Evolutionary conservation across 75 land plant species (phyloP).

Genomic region (Adiantum capillusveneris): DNA sequence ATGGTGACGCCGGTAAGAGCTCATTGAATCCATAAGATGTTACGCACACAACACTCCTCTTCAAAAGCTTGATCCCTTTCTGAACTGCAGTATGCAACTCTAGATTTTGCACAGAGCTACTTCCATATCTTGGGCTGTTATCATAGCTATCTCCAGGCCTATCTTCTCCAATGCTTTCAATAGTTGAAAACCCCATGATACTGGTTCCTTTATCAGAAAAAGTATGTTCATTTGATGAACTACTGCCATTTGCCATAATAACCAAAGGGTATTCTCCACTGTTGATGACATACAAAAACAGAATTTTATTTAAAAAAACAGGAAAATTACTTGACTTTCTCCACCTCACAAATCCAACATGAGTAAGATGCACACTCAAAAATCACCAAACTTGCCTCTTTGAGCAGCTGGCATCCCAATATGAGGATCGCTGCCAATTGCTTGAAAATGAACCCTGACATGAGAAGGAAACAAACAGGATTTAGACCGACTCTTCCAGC

Average conservation of each 20-base stretch:
- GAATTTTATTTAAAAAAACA: too few species aligned
- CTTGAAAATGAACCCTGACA: slow-evolving; percentile 85
- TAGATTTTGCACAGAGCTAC: slow-evolving; percentile 44
- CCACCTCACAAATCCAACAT: too few species aligned
- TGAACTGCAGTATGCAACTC: slow-evolving; percentile 68
- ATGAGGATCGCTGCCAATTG: slow-evolving; percentile 86
- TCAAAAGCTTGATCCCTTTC: slow-evolving; percentile 77
- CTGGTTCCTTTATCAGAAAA: slow-evolving; percentile 60
- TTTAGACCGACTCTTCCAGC: too few species aligned
- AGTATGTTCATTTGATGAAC: slow-evolving; percentile 45
- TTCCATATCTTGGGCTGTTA: slow-evolving; percentile 51
- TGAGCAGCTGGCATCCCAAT: slow-evolving; percentile 74
- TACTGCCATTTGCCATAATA: slow-evolving; percentile 61
- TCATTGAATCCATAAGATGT: slow-evolving; percentile 62
- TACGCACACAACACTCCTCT: slow-evolving; percentile 89
- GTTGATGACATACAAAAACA: slow-evolving; percentile 15
- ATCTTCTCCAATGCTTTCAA: slow-evolving; percentile 52
- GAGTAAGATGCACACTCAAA: too few species aligned
- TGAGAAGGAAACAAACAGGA: too few species aligned
- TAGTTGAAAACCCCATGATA: slow-evolving; percentile 68
- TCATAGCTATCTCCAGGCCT: slow-evolving; percentile 26
- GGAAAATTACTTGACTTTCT: too few species aligned
- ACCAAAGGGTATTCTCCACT: slow-evolving; percentile 88
- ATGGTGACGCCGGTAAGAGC: slow-evolving; percentile 49
- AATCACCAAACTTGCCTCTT: too few species aligned